A percentile compares a stretch with the other conserved stretches of the same genome.
These are phyloP conservation scores for Coemansia pectinata DNA, from an alignment of 192 early-diverging fungal species.

Conservation along the genomic window DNA sequence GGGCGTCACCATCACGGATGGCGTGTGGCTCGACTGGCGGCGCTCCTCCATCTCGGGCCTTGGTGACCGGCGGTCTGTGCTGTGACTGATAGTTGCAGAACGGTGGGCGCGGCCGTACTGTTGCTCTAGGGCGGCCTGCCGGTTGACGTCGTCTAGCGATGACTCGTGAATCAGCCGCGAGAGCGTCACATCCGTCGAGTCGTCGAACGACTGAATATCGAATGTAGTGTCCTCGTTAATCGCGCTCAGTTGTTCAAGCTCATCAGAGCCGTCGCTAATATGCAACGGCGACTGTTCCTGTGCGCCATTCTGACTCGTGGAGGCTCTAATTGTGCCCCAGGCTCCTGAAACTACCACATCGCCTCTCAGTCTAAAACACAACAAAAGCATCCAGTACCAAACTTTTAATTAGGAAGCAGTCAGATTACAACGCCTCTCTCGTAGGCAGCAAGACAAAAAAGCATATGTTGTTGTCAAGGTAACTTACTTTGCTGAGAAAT, in stretches of 20 bases:
- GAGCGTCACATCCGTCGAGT: conserved; percentile 17
- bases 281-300: background rate
- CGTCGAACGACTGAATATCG: conserved; percentile 27
- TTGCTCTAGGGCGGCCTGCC: background rate
- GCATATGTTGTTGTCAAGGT: background rate
- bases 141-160: conserved; percentile 15
- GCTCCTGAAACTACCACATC: conserved; percentile 32
- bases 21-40: conserved; percentile 1
- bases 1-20: conserved; percentile 13
- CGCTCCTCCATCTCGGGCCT: background rate
- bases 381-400: background rate
- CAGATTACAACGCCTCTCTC: background rate
- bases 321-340: conserved; percentile 23
- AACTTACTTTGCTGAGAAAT: conserved; percentile 40
- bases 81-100: background rate
- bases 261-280: background rate
- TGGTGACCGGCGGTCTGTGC: background rate
- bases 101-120: conserved; percentile 5
- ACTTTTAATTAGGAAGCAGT: background rate
- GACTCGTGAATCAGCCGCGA: conserved; percentile 23
- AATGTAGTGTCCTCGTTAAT: conserved; percentile 23
- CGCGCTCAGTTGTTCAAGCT: background rate
- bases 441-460: background rate
- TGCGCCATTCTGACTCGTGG: background rate
- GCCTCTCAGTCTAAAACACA: conserved; percentile 31